A percentile compares a stretch with the other conserved stretches of the same genome.
These are phyloP conservation scores for Penicillium verhagenii DNA, from an alignment of 495 filamentous ascomycete genomes.

Conservation along the genomic window DNA sequence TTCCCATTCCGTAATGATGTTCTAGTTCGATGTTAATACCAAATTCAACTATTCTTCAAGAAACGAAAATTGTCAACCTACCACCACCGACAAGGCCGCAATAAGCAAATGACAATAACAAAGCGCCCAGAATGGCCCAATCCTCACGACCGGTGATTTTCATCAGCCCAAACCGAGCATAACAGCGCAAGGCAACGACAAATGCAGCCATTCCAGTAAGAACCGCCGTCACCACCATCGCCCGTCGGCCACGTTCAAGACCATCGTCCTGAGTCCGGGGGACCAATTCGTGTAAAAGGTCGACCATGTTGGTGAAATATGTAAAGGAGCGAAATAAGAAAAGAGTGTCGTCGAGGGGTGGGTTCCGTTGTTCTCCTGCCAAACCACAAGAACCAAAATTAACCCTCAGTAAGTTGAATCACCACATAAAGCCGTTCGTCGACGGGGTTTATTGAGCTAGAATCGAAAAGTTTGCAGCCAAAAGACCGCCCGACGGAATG, in stretches of 20 bases:
- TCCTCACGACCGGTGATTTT: slow-evolving; percentile 39
- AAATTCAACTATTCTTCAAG: background rate
- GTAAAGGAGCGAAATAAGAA: slow-evolving; percentile 4
- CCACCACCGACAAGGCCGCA: slow-evolving; percentile 34
- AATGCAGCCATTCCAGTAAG: slow-evolving; percentile 29
- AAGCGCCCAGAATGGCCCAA: slow-evolving; percentile 31
- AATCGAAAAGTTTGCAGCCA: background rate
- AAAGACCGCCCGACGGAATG: background rate
- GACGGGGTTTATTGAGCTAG: background rate
- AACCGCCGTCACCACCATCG: slow-evolving; percentile 37
- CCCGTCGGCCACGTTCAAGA: slow-evolving; percentile 27
- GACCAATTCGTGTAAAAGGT: slow-evolving; percentile 15
- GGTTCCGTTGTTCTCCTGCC: background rate
- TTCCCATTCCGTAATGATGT: slow-evolving; percentile 33
- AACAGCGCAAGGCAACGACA: slow-evolving; percentile 35
- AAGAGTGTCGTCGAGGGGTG: slow-evolving; percentile 13
- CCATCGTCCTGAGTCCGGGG: slow-evolving; percentile 21
- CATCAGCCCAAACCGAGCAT: slow-evolving; percentile 35
- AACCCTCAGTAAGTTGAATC: background rate
- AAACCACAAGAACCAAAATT: background rate
- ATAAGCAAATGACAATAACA: slow-evolving; percentile 36
- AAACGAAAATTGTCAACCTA: slow-evolving; percentile 13
- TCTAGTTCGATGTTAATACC: slow-evolving; percentile 19
- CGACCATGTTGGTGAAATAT: slow-evolving; percentile 19
- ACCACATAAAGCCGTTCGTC: background rate